phyloP scores from a whole-genome alignment of 805 yeast genomes.

The Candida verbasci region DNA sequence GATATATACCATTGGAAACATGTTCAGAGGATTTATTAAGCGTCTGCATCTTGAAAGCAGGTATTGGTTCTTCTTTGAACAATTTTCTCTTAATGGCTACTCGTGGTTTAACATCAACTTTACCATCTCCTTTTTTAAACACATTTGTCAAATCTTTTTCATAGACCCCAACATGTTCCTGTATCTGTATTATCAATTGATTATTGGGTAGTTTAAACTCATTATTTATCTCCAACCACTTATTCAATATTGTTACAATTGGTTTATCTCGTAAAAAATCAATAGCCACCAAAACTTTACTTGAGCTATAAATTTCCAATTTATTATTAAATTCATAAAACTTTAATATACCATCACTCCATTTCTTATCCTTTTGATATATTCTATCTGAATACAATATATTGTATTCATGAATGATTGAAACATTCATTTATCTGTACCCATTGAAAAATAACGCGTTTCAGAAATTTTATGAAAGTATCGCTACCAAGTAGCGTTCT shows the following conservation, averaged over 20 bases:
- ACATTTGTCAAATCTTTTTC: constrained; percentile 33
- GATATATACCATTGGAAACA: too few relatives aligned
- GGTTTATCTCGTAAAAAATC: constrained; percentile 22
- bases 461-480: too few relatives aligned
- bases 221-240: constrained; percentile 12
- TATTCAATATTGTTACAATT: constrained; percentile 5
- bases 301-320: constrained; percentile 38
- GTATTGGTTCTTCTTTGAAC: neutral
- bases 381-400: constrained; percentile 44
- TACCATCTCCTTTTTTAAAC: constrained; percentile 4
- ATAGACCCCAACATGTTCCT: constrained; percentile 24
- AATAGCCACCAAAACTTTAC: constrained; percentile 26
- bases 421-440: constrained; percentile 10
- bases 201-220: constrained; percentile 23
- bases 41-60: neutral
- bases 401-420: constrained; percentile 44
- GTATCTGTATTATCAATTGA: constrained; percentile 25
- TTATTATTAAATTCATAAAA: constrained; percentile 47
- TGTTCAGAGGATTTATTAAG: neutral
- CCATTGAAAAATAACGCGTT: too few relatives aligned
- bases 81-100: neutral
- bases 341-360: constrained; percentile 49
- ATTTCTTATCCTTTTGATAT: constrained; percentile 42
- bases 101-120: neutral
- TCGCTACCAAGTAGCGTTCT: too few relatives aligned